Evolutionary conservation across 2,329 filamentous ascomycete genomes (phyloP).

Genomic region (Fusarium graminum): DNA sequence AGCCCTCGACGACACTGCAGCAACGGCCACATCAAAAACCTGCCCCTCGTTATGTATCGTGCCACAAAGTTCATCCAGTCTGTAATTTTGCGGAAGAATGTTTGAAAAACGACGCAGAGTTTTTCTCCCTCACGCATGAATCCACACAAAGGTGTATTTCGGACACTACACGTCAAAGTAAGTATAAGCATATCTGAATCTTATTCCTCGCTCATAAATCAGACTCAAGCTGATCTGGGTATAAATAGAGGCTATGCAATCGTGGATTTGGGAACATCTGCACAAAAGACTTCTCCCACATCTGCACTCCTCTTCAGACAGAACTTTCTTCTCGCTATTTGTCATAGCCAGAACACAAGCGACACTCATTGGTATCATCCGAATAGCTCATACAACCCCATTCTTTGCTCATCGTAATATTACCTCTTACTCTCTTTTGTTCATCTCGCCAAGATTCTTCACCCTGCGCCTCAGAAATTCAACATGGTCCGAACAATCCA

Average conservation of each 20-base stretch:
- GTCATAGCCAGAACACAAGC: neutral
- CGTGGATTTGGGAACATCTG: neutral
- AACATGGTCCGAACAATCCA: conserved; percentile 7
- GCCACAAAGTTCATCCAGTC: neutral
- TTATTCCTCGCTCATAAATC: neutral
- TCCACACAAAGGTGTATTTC: neutral
- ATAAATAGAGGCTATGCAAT: neutral
- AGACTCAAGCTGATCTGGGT: neutral
- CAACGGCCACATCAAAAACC: neutral
- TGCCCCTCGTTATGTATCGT: conserved; percentile 8
- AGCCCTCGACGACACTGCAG: conserved; percentile 4
- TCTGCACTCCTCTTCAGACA: neutral
- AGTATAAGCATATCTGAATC: conserved; percentile 11
- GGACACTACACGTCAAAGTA: conserved; percentile 9
- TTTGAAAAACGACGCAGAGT: neutral
- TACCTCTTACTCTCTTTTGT: neutral
- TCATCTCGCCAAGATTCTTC: neutral
- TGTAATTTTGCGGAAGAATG: neutral
- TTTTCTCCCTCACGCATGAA: neutral
- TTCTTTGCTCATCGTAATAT: neutral
- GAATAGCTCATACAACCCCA: neutral
- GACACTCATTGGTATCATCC: neutral
- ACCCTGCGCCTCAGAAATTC: neutral
- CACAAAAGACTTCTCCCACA: neutral
- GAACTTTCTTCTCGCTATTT: neutral